Conservation (phyloP, 768 basidiomycete genomes). For the Lactarius hengduanensis region DNA sequence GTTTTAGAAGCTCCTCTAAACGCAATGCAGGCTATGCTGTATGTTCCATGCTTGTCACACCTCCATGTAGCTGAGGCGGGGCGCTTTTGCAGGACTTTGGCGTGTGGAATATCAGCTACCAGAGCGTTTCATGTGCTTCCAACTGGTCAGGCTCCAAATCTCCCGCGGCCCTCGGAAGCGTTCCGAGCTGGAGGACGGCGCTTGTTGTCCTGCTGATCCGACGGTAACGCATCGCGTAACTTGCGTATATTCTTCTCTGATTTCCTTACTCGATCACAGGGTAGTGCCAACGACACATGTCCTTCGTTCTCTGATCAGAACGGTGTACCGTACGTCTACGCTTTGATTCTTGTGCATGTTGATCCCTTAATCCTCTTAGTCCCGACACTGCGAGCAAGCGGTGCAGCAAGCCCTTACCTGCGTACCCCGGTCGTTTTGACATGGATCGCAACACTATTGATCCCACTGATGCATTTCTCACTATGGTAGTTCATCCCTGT, state of each 20-base stretch:
- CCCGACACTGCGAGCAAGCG: slow-evolving; percentile 34
- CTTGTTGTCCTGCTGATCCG: slow-evolving; percentile 74
- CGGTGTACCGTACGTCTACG: slow-evolving; percentile 55
- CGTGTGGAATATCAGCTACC: slow-evolving; percentile 79
- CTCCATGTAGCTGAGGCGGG: not conserved
- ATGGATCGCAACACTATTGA: not conserved
- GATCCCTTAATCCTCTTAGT: slow-evolving; percentile 29
- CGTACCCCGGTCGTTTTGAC: not conserved
- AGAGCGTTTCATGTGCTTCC: slow-evolving; percentile 56
- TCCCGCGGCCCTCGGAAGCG: slow-evolving; percentile 65
- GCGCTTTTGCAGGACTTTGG: slow-evolving; percentile 64
- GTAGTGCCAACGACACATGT: slow-evolving; percentile 46
- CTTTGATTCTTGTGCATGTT: not conserved
- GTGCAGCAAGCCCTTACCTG: not conserved
- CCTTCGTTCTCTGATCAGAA: slow-evolving; percentile 69
- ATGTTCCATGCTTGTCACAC: slow-evolving; percentile 22
- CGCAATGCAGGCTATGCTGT: slow-evolving; percentile 41
- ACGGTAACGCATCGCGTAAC: slow-evolving; percentile 40
- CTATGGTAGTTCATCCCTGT: not conserved
- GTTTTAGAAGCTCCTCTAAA: not conserved
- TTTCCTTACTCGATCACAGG: slow-evolving; percentile 15
- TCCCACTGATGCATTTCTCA: not conserved
- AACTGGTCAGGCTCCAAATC: slow-evolving; percentile 65
- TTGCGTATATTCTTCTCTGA: not conserved
- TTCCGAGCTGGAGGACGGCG: slow-evolving; percentile 53